These are phyloP conservation scores for Ananas comosus DNA, from an alignment of 176 grass and related monocot species.

Conservation along the genomic window DNA sequence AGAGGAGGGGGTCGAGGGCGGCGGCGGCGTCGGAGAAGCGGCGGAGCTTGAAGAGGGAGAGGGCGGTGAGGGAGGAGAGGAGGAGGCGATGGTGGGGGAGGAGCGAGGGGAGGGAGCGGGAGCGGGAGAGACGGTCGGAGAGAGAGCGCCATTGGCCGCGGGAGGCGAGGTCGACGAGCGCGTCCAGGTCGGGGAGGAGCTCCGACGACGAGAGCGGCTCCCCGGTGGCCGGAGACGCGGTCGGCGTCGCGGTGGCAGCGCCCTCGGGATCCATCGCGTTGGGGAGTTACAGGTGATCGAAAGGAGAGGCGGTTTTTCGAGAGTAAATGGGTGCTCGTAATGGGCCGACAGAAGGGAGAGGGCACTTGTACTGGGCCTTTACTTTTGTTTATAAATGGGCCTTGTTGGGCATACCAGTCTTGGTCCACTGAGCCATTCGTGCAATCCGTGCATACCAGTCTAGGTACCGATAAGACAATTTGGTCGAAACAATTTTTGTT, in stretches of 20 bases:
- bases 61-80: constrained; percentile 54
- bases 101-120: constrained; percentile 21
- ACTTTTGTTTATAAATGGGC: too few relatives aligned
- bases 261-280: background rate
- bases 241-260: background rate
- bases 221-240: background rate
- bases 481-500: too few relatives aligned
- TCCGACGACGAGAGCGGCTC: constrained; percentile 14
- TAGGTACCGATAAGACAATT: too few relatives aligned
- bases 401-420: too few relatives aligned
- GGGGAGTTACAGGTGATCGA: background rate
- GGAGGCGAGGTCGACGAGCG: constrained; percentile 54
- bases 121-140: constrained; percentile 40
- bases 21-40: constrained; percentile 62
- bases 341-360: too few relatives aligned
- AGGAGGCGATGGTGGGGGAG: constrained; percentile 70
- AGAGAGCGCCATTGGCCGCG: constrained; percentile 86
- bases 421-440: too few relatives aligned
- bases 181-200: constrained; percentile 37
- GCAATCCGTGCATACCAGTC: too few relatives aligned
- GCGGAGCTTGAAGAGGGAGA: constrained; percentile 75
- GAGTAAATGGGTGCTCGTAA: too few relatives aligned
- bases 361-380: too few relatives aligned
- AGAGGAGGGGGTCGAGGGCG: constrained; percentile 54
- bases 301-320: too few relatives aligned